Evolutionary conservation across 1,139 yeast genomes (phyloP).

Genomic region (Taphrina flavorubra): DNA sequence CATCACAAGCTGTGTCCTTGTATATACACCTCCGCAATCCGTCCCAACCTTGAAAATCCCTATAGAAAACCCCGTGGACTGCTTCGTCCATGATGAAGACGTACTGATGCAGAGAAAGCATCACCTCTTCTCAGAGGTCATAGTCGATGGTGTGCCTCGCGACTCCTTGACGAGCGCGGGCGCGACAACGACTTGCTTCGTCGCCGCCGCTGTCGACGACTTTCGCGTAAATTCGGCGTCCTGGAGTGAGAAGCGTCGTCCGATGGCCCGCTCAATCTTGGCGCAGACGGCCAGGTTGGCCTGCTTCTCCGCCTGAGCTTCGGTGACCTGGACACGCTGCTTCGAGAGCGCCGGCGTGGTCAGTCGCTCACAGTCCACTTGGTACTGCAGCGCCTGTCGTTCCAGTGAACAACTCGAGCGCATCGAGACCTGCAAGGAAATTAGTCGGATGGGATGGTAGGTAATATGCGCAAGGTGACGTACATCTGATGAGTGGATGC

Average conservation of each 20-base stretch:
- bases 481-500: constrained; percentile 32
- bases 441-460: too few relatives aligned
- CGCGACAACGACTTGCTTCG: constrained; percentile 6
- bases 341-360: constrained; percentile 14
- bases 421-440: constrained; percentile 5
- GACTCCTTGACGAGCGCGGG: constrained; percentile 8
- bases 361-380: constrained; percentile 28
- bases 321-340: constrained; percentile 22
- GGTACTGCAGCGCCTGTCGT: constrained; percentile 32
- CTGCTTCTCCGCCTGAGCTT: constrained; percentile 22
- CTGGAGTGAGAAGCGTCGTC: constrained; percentile 32
- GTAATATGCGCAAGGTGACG: neutral
- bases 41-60: too few relatives aligned
- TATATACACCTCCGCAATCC: too few relatives aligned
- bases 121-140: constrained; percentile 2
- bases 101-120: too few relatives aligned
- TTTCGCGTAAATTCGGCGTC: constrained; percentile 32
- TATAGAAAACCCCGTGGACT: too few relatives aligned
- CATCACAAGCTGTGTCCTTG: too few relatives aligned
- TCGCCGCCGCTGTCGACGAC: too few relatives aligned
- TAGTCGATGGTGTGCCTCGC: neutral
- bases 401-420: constrained; percentile 29
- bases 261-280: constrained; percentile 33
- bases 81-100: too few relatives aligned
- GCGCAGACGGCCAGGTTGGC: constrained; percentile 37